phyloP scores from a whole-genome alignment of 176 grass and related monocot genomes.

The Chloris gayana region DNA sequence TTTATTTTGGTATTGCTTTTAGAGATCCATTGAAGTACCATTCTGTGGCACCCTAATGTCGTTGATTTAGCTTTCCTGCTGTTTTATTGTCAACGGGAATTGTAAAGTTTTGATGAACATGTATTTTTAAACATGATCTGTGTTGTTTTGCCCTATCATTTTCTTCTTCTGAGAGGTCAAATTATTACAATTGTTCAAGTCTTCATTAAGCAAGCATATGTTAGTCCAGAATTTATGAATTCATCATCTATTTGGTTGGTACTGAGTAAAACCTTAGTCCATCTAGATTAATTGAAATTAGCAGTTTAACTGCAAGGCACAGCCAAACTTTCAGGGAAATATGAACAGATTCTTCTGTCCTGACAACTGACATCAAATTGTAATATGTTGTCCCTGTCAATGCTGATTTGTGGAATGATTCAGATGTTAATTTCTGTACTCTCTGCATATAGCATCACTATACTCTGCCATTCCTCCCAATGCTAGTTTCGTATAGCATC shows the following conservation, averaged over 20 bases:
- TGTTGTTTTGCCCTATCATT: slow-evolving; percentile 2
- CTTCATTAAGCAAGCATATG: neutral
- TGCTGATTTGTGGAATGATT: neutral
- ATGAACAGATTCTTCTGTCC: neutral
- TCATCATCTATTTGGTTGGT: neutral
- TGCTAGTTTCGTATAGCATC: neutral
- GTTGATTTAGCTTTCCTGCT: neutral
- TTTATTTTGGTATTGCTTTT: neutral
- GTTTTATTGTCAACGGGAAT: neutral
- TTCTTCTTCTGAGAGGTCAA: neutral
- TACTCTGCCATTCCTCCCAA: neutral
- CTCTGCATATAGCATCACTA: neutral
- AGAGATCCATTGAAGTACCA: neutral
- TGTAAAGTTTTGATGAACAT: neutral
- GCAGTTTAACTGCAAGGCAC: neutral
- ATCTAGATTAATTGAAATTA: neutral
- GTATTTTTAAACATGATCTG: neutral
- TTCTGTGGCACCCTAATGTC: neutral
- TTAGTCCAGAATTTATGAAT: slow-evolving; percentile 3
- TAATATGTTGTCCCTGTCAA: neutral
- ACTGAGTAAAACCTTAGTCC: neutral
- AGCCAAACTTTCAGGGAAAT: slow-evolving; percentile 5
- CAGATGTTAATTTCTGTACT: slow-evolving; percentile 13
- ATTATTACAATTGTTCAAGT: slow-evolving; percentile 1
- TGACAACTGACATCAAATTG: neutral